These are phyloP conservation scores for Lasiodiplodia sp. DNA, from an alignment of 2,329 filamentous ascomycete genomes.

Conservation along the genomic window DNA sequence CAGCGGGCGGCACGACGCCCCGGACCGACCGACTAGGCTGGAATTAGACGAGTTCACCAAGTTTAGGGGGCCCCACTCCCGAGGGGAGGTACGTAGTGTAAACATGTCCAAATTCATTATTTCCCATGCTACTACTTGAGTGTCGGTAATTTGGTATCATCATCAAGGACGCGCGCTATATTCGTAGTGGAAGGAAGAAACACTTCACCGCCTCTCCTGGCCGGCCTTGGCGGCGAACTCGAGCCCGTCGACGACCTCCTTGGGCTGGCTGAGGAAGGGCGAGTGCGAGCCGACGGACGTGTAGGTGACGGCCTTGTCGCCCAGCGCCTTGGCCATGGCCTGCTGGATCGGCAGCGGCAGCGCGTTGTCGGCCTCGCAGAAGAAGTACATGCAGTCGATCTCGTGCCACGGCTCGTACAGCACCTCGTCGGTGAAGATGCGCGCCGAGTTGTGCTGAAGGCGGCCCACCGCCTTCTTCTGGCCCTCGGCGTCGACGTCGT, in stretches of 20 bases:
- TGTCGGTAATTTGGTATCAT: no score
- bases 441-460: constrained; percentile 20
- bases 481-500: constrained; percentile 24
- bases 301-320: constrained; percentile 27
- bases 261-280: constrained; percentile 51
- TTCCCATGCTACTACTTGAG: no score
- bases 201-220: constrained; percentile 11
- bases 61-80: no score
- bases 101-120: no score
- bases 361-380: constrained; percentile 47
- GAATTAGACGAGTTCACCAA: neutral
- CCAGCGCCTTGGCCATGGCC: constrained; percentile 40
- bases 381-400: constrained; percentile 46
- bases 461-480: constrained; percentile 13
- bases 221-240: constrained; percentile 25
- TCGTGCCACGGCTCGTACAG: constrained; percentile 45
- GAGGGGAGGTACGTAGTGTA: no score
- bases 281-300: constrained; percentile 44
- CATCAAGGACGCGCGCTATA: no score
- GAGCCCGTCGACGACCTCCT: constrained; percentile 40
- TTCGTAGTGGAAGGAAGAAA: no score
- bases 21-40: neutral
- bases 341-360: constrained; percentile 45
- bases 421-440: constrained; percentile 32
- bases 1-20: neutral